Conservation (phyloP, 768 basidiomycete genomes). For the Leccinum variicolor region DNA sequence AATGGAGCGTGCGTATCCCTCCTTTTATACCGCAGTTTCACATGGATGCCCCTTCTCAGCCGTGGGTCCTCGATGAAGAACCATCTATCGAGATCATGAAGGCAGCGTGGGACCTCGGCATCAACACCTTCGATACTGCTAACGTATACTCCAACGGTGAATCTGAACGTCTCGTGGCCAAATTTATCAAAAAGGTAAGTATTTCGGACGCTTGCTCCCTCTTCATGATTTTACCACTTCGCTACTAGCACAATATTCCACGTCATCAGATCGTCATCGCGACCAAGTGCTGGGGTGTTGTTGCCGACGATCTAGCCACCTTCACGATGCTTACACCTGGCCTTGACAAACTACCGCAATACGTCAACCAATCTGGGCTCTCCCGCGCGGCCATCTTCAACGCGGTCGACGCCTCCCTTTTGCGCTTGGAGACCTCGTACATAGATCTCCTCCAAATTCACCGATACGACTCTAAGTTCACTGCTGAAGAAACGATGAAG, state of each 20-base stretch:
- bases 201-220: too few species aligned
- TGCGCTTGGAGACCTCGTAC: conserved; percentile 34
- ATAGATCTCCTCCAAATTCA: conserved; percentile 46
- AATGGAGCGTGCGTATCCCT: conserved; percentile 24
- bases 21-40: not conserved
- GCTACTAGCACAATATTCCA: conserved; percentile 31
- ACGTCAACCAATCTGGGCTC: conserved; percentile 33
- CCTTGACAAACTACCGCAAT: conserved; percentile 8
- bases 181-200: conserved; percentile 35
- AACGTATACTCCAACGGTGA: conserved; percentile 36
- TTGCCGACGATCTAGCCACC: conserved; percentile 3
- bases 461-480: conserved; percentile 34
- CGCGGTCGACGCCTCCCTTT: conserved; percentile 35
- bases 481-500: conserved; percentile 46
- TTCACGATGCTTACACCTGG: not conserved
- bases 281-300: conserved; percentile 25
- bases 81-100: conserved; percentile 33
- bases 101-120: conserved; percentile 38
- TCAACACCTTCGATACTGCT: conserved; percentile 40
- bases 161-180: conserved; percentile 36
- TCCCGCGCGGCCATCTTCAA: conserved; percentile 38
- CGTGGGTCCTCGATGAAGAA: conserved; percentile 27
- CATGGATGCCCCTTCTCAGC: not conserved
- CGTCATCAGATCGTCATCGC: conserved; percentile 31
- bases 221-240: not conserved